Conservation (phyloP, 208 protist genomes). For the Crithidia sp. region DNA sequence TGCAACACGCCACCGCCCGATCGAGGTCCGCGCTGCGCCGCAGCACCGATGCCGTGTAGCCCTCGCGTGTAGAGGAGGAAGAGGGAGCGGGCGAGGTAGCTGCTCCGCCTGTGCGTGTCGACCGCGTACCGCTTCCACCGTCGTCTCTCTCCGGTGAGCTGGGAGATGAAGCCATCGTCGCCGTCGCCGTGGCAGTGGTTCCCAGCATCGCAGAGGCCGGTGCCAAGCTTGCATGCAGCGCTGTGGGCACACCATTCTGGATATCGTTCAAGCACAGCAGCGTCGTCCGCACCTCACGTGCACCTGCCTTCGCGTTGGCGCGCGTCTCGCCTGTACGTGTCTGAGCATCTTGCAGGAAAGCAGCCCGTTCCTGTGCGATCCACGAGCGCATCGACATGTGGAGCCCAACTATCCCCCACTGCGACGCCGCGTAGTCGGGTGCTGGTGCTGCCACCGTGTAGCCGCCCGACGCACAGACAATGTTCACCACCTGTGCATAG, state of each 20-base stretch:
- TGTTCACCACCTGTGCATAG: slow-evolving; percentile 42
- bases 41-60: slow-evolving; percentile 9
- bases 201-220: slow-evolving; percentile 1
- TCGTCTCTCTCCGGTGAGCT: not conserved
- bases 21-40: slow-evolving; percentile 29
- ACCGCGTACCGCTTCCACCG: not conserved
- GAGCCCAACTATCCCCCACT: slow-evolving; percentile 55
- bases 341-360: not conserved
- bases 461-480: slow-evolving; percentile 33
- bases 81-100: not conserved
- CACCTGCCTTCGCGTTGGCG: not conserved
- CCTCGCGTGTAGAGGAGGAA: not conserved
- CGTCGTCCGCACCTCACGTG: slow-evolving; percentile 29
- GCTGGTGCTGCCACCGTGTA: slow-evolving; percentile 25
- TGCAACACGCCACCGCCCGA: slow-evolving; percentile 18
- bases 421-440: slow-evolving; percentile 58
- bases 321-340: not conserved
- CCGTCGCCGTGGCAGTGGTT: not conserved
- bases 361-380: slow-evolving; percentile 18
- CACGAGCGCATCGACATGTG: slow-evolving; percentile 65
- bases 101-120: not conserved
- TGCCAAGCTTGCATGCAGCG: slow-evolving; percentile 2
- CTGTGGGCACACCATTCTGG: slow-evolving; percentile 11
- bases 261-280: slow-evolving; percentile 30
- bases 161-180: not conserved